These are phyloP conservation scores for Entomortierella lignicola DNA, from an alignment of 192 early-diverging fungal species.

Conservation along the genomic window DNA sequence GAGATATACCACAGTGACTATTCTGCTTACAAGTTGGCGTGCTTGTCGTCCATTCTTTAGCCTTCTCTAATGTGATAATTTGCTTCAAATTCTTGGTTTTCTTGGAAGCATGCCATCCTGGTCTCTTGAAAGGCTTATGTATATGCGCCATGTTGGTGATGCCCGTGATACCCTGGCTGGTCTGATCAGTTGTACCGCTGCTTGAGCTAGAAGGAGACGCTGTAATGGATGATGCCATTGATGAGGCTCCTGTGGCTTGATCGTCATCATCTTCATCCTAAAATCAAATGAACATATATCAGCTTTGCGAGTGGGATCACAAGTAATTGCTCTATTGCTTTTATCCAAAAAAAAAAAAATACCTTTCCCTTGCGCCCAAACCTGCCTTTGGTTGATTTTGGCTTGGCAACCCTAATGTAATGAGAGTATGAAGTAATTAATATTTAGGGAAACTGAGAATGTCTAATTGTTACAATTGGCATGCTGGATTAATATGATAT, in stretches of 20 bases:
- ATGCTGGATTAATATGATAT: not conserved
- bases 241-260: conserved; percentile 30
- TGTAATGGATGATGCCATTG: conserved; percentile 42
- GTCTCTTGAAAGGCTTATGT: conserved; percentile 81
- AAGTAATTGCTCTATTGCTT: too few relatives aligned
- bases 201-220: conserved; percentile 37
- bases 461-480: too few relatives aligned
- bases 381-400: conserved; percentile 18
- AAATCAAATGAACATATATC: not conserved
- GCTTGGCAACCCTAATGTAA: conserved; percentile 32
- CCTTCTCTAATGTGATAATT: conserved; percentile 78
- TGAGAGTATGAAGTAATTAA: not conserved
- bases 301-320: too few relatives aligned
- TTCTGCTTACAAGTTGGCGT: conserved; percentile 29
- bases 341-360: too few relatives aligned
- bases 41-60: conserved; percentile 43
- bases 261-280: conserved; percentile 51
- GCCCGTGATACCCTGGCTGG: not conserved
- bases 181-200: conserved; percentile 8
- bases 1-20: not conserved
- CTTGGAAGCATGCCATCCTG: conserved; percentile 69
- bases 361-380: conserved; percentile 38
- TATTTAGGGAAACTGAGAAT: not conserved
- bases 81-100: conserved; percentile 88
- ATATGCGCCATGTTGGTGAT: conserved; percentile 43